Evolutionary conservation across 768 basidiomycete genomes (phyloP).

Genomic region (Tulasnella sp.): DNA sequence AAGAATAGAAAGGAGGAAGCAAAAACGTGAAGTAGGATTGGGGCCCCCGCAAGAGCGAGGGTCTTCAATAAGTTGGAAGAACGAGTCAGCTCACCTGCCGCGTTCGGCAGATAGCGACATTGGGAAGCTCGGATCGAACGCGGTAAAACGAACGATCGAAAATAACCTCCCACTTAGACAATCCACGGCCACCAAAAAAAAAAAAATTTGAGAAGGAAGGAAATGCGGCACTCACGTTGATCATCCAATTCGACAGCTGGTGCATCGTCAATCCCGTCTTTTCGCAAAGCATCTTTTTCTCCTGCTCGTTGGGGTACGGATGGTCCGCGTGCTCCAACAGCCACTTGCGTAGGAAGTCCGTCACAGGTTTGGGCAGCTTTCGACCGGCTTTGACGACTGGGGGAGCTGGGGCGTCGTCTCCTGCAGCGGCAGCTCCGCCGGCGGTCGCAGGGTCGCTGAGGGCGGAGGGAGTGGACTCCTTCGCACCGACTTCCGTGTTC

Average conservation of each 20-base stretch:
- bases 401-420: background rate
- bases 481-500: background rate
- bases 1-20: background rate
- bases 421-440: background rate
- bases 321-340: constrained; percentile 86
- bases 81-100: too few species aligned
- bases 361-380: constrained; percentile 88
- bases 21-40: background rate
- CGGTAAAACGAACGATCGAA: too few species aligned
- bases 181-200: background rate
- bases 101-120: too few species aligned
- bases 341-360: constrained; percentile 88
- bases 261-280: constrained; percentile 86
- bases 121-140: too few species aligned
- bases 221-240: constrained; percentile 59
- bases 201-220: background rate
- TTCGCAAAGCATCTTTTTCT: constrained; percentile 86
- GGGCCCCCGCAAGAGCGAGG: background rate
- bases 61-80: too few species aligned
- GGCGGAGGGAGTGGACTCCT: background rate
- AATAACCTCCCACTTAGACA: too few species aligned
- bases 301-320: constrained; percentile 86
- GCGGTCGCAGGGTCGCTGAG: too few species aligned
- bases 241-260: constrained; percentile 94
- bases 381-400: constrained; percentile 52